Evolutionary conservation across 192 early-diverging fungal species (phyloP), one percentile per base, ranked within the genome.

Genomic region (Spinellus fusiger): DNA sequence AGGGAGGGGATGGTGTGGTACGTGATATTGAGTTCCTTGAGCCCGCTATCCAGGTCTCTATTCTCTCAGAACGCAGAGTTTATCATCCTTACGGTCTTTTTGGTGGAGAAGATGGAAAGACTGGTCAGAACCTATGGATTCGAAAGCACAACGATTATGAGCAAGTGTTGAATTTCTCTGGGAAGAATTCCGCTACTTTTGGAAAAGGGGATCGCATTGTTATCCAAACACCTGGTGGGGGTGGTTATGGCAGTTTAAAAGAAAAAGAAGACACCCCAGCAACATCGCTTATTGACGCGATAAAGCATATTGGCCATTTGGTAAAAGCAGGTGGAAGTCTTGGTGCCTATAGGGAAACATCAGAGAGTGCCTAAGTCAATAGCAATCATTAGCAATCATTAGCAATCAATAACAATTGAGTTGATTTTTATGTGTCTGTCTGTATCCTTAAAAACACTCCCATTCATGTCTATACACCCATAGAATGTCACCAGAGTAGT

Each of bases 21-120:
- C 86, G 95, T n/a, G 94, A 97, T 50, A 81, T 98, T 37, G 94
- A 98, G 73, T 98, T 97, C 65, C 73, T 93, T 26, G 86, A 91
- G 61, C 69, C 83, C 5, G 64, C 46, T 27, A 82, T 98, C 63
- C 76, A 89, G 37, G 90, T 98, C 0, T 93, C 92, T 8, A 89
- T 98, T 52, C 73, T 98, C 15, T 89, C 89, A 9, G 96, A 98
- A 66, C 83, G 96, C 29, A 86, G 96, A 22, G 94, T 94, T 7
- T 90, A 89, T 60, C 65, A 73, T 26, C 96, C 96, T 3, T 96
- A 94, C 49, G 96, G 96, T 0, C 62, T 95, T 18, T 61, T 79
- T 6, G 93, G 93, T 16, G 96, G 96, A 23, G 76, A 81, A 18
- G 68, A 79, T 44, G 96, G 91, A 4, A 59, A 66, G 12, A 62